A percentile compares a stretch with the other conserved stretches of the same genome.
These are phyloP conservation scores for Spathaspora gorwiae DNA, from an alignment of 805 yeast species.

Conservation along the genomic window DNA sequence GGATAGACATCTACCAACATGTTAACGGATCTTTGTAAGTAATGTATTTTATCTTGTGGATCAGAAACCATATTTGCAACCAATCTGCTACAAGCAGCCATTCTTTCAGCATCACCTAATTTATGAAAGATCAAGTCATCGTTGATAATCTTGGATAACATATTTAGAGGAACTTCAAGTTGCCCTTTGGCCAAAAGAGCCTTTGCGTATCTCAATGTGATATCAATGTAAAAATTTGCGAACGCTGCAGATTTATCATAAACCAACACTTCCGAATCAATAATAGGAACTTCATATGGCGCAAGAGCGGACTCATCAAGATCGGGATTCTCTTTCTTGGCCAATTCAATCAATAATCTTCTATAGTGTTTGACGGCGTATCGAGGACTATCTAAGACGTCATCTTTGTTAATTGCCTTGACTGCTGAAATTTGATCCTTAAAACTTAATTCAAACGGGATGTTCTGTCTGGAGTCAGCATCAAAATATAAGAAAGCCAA, in stretches of 20 bases:
- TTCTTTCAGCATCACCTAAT: slow-evolving; percentile 37
- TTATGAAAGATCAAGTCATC: slow-evolving; percentile 33
- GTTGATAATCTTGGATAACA: slow-evolving; percentile 26
- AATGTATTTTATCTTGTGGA: slow-evolving; percentile 16
- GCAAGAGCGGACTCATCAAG: slow-evolving; percentile 20
- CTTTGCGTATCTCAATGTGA: slow-evolving; percentile 36
- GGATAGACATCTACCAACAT: slow-evolving; percentile 30
- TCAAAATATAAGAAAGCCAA: slow-evolving; percentile 35
- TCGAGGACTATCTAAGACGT: slow-evolving; percentile 36
- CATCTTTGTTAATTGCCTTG: slow-evolving; percentile 42
- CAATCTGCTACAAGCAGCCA: slow-evolving; percentile 37
- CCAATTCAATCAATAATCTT: slow-evolving; percentile 31
- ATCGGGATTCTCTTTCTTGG: slow-evolving; percentile 21
- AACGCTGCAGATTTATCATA: slow-evolving; percentile 25
- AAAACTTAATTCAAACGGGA: slow-evolving; percentile 35
- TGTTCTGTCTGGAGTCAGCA: slow-evolving; percentile 34
- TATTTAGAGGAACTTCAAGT: slow-evolving; percentile 22
- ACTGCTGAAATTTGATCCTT: slow-evolving; percentile 33
- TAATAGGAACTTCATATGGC: slow-evolving; percentile 29
- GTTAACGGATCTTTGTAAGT: slow-evolving; percentile 26
- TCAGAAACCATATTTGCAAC: slow-evolving; percentile 23
- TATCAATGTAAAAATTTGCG: slow-evolving; percentile 41
- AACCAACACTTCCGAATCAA: slow-evolving; percentile 26
- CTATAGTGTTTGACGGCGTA: slow-evolving; percentile 42
- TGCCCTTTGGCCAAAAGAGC: slow-evolving; percentile 40